These are phyloP conservation scores for Sonneratia alba DNA, from an alignment of 345 rosid species.

Conservation along the genomic window DNA sequence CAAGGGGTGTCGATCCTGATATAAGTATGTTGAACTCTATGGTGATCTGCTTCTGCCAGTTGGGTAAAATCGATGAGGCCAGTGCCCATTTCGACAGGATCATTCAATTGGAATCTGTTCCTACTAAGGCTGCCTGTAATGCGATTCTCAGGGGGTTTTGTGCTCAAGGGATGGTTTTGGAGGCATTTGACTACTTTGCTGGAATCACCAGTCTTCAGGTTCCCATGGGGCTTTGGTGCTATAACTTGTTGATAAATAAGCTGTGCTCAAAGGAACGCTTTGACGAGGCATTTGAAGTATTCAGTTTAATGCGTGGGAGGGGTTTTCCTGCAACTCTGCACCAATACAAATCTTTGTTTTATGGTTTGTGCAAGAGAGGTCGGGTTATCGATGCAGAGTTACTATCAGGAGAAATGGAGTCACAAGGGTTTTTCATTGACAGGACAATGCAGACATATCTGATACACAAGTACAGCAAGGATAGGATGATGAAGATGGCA, in stretches of 20 bases:
- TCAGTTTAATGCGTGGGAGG: slow-evolving; percentile 32
- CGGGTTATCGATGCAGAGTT: slow-evolving; percentile 41
- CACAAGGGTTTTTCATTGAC: slow-evolving; percentile 41
- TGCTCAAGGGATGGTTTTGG: slow-evolving; percentile 30
- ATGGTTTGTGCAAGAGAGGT: slow-evolving; percentile 49
- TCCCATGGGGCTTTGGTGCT: slow-evolving; percentile 31
- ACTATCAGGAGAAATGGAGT: slow-evolving; percentile 43
- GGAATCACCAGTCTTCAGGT: slow-evolving; percentile 19
- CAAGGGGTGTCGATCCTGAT: slow-evolving; percentile 35
- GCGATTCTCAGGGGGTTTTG: slow-evolving; percentile 33
- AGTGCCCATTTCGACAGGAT: slow-evolving; percentile 32
- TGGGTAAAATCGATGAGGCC: slow-evolving; percentile 51
- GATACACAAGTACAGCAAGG: slow-evolving; percentile 41
- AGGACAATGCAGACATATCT: slow-evolving; percentile 46
- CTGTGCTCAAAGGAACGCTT: slow-evolving; percentile 37
- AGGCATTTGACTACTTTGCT: slow-evolving; percentile 37
- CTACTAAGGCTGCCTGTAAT: slow-evolving; percentile 25
- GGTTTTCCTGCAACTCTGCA: slow-evolving; percentile 30
- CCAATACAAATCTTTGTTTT: slow-evolving; percentile 47
- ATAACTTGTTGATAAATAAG: slow-evolving; percentile 36
- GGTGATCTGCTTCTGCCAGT: slow-evolving; percentile 40
- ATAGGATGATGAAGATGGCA: slow-evolving; percentile 52
- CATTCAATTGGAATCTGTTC: slow-evolving; percentile 21
- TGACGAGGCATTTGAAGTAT: slow-evolving; percentile 41
- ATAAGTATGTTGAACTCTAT: slow-evolving; percentile 33